phyloP scores from a whole-genome alignment of 306 rosid species.

The Myrica gale region DNA sequence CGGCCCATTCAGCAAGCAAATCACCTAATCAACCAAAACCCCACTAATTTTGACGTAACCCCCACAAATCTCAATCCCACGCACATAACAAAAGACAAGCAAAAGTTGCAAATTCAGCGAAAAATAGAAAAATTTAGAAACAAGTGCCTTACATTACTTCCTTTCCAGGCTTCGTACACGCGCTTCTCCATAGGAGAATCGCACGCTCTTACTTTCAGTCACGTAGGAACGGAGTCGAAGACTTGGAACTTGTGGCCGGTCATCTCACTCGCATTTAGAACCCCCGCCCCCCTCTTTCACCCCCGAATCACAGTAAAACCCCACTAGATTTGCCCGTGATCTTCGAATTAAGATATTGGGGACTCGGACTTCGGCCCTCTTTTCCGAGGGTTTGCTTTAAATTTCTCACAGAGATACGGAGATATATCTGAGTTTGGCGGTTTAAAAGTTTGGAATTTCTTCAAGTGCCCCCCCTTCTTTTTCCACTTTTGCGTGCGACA shows the following conservation, averaged over 20 bases:
- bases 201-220: constrained; percentile 29
- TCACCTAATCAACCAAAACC: constrained; percentile 28
- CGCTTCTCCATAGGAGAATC: constrained; percentile 74
- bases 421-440: constrained; percentile 38
- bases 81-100: constrained; percentile 21
- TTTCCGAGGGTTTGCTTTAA: not conserved
- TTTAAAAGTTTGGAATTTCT: constrained; percentile 40
- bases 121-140: constrained; percentile 7
- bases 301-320: constrained; percentile 24
- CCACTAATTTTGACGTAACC: constrained; percentile 20
- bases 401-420: constrained; percentile 8
- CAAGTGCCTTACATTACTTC: constrained; percentile 70
- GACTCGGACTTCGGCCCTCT: constrained; percentile 15
- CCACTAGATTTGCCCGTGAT: constrained; percentile 27
- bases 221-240: constrained; percentile 34
- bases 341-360: constrained; percentile 17
- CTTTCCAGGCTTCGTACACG: constrained; percentile 91
- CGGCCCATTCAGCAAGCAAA: constrained; percentile 7
- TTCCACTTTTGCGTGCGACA: constrained; percentile 10
- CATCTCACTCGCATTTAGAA: constrained; percentile 38
- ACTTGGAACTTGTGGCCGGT: constrained; percentile 41
- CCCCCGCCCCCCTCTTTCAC: not conserved
- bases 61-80: constrained; percentile 35
- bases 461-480: not conserved
- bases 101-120: constrained; percentile 8